phyloP scores from a whole-genome alignment of 805 yeast genomes.

The Starmera pachycereana region DNA sequence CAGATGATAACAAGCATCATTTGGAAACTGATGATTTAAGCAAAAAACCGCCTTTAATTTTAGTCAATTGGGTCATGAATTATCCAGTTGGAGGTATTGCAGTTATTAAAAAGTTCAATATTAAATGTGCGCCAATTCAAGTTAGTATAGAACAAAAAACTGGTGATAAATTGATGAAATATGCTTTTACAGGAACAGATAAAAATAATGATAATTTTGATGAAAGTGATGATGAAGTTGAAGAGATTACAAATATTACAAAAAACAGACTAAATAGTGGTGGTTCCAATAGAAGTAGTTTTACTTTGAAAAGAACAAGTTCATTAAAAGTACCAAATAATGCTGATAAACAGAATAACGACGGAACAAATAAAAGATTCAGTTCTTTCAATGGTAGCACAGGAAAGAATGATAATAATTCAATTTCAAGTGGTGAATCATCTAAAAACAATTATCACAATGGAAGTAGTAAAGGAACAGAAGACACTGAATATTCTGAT shows the following conservation, averaged over 20 bases:
- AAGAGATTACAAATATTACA: too few relatives aligned
- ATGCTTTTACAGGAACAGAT: conserved; percentile 52
- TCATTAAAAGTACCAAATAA: too few relatives aligned
- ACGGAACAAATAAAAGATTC: too few relatives aligned
- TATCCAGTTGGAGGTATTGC: conserved; percentile 86
- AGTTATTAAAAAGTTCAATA: conserved; percentile 56
- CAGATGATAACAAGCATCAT: conserved; percentile 10
- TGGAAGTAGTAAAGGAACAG: too few relatives aligned
- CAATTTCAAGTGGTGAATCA: too few relatives aligned
- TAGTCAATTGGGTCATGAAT: conserved; percentile 65
- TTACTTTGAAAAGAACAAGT: too few relatives aligned
- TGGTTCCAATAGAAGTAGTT: too few relatives aligned
- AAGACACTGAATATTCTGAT: background rate
- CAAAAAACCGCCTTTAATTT: conserved; percentile 24
- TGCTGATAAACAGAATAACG: too few relatives aligned
- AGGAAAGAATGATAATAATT: too few relatives aligned
- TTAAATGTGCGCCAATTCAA: conserved; percentile 54
- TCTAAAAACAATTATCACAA: too few relatives aligned
- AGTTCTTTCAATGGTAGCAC: too few relatives aligned
- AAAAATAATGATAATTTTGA: background rate
- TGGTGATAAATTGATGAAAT: conserved; percentile 50
- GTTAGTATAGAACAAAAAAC: conserved; percentile 66
- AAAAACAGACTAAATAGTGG: too few relatives aligned
- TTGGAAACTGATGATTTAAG: conserved; percentile 3
- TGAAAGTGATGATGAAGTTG: background rate